Percentiles rank a stretch among this genome's conserved stretches.
Evolutionary conservation across 306 rosid species (phyloP).

Genomic region (Glycine tomentella): DNA sequence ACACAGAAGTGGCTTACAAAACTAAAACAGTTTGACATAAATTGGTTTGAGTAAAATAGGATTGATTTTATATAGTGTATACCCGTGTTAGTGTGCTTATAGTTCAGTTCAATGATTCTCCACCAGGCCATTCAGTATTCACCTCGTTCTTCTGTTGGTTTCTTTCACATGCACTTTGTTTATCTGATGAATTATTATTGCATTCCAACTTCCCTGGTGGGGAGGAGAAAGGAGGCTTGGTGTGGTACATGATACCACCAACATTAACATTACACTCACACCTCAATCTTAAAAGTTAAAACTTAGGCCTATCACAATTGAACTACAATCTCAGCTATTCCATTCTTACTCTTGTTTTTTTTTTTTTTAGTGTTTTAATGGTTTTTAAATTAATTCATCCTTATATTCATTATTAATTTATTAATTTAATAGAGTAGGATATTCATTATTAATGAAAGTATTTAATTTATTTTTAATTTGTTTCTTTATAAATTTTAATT

Average conservation of each 20-base stretch:
- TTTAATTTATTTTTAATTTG: no score
- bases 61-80: neutral
- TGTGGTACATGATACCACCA: neutral
- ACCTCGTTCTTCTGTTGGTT: neutral
- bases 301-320: no score
- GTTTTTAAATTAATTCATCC: no score
- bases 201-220: neutral
- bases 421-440: no score
- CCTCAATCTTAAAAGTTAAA: no score
- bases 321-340: no score
- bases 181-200: neutral
- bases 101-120: constrained; percentile 5
- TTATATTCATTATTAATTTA: no score
- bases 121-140: no score
- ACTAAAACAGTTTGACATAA: constrained; percentile 66
- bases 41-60: constrained; percentile 68
- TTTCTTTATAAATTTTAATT: no score
- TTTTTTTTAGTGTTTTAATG: no score
- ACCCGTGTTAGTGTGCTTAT: neutral
- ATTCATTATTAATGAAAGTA: no score
- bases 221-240: neutral
- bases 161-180: neutral
- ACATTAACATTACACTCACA: neutral
- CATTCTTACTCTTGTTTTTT: no score
- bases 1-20: constrained; percentile 76